These are phyloP conservation scores for Auricularia sp. DNA, from an alignment of 768 basidiomycete species.

Conservation along the genomic window DNA sequence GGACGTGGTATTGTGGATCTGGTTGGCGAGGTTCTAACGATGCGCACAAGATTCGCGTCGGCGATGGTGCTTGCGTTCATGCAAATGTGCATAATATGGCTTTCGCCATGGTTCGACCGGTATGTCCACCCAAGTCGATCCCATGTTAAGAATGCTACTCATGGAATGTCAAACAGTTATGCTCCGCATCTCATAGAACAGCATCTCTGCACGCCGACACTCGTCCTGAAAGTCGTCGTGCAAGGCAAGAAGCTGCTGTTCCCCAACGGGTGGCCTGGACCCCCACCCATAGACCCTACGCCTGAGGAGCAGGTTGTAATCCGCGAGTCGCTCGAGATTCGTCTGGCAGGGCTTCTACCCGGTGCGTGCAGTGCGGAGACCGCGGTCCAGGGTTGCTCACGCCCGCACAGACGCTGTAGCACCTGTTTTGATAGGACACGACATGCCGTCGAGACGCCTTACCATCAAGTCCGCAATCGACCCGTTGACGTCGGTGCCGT, in stretches of 20 bases:
- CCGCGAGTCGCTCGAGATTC: constrained; percentile 29
- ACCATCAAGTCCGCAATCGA: constrained; percentile 50
- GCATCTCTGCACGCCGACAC: constrained; percentile 40
- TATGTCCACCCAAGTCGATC: constrained; percentile 17
- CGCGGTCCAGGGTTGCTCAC: background rate
- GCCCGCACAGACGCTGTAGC: constrained; percentile 29
- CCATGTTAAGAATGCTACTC: background rate
- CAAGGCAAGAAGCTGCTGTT: constrained; percentile 65
- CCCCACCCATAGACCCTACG: constrained; percentile 62
- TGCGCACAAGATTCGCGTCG: constrained; percentile 39
- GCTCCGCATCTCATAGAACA: constrained; percentile 50
- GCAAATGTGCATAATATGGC: constrained; percentile 36
- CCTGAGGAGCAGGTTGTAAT: constrained; percentile 62
- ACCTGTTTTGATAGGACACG: constrained; percentile 46
- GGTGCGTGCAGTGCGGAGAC: constrained; percentile 14
- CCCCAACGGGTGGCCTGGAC: constrained; percentile 80
- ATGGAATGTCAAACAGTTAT: background rate
- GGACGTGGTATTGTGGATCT: constrained; percentile 35
- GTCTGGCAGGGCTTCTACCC: constrained; percentile 35
- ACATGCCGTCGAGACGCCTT: constrained; percentile 25
- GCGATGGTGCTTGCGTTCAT: constrained; percentile 36
- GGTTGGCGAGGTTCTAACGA: constrained; percentile 31
- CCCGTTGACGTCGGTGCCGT: constrained; percentile 48
- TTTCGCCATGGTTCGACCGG: constrained; percentile 52
- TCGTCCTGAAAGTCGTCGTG: constrained; percentile 44